Evolutionary conservation across 768 basidiomycete species (phyloP).

Genomic region (Scleroderma bovista): DNA sequence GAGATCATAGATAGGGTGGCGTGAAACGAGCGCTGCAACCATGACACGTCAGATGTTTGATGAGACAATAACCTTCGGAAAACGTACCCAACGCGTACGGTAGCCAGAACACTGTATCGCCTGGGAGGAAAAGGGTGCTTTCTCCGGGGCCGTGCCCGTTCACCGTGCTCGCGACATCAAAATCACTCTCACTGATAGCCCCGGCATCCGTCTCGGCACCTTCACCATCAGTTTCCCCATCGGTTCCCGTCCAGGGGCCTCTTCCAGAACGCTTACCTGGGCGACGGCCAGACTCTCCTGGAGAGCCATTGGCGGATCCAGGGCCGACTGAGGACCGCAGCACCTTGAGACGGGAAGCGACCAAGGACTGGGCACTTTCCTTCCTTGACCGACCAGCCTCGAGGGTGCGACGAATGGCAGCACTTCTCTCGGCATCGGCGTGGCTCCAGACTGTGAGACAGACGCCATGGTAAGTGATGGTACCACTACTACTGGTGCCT

Average conservation of each 20-base stretch:
- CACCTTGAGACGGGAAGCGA: conserved; percentile 61
- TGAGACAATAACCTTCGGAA: conserved; percentile 1
- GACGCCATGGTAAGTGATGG: conserved; percentile 80
- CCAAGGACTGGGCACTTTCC: conserved; percentile 71
- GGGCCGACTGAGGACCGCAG: conserved; percentile 49
- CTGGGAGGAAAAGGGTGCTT: conserved; percentile 83
- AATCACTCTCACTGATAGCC: conserved; percentile 82
- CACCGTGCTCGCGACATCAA: conserved; percentile 73
- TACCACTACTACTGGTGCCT: conserved; percentile 34
- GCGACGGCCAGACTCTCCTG: conserved; percentile 50
- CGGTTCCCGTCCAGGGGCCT: conserved; percentile 65
- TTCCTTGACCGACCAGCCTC: conserved; percentile 75
- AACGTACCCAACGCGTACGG: conserved; percentile 87
- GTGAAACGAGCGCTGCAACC: conserved; percentile 73
- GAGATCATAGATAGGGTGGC: conserved; percentile 90
- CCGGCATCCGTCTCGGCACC: conserved; percentile 65
- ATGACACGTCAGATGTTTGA: conserved; percentile 5
- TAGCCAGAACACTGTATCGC: conserved; percentile 91
- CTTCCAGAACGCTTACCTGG: conserved; percentile 56
- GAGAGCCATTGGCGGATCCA: conserved; percentile 37
- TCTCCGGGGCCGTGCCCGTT: conserved; percentile 76
- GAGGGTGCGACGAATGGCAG: conserved; percentile 77
- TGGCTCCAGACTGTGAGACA: conserved; percentile 95
- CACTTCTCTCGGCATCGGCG: conserved; percentile 82
- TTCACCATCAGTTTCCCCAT: conserved; percentile 70